Base-by-base conservation (phyloP, 768 basidiomycete species). In the Trametes cingulata region DNA sequence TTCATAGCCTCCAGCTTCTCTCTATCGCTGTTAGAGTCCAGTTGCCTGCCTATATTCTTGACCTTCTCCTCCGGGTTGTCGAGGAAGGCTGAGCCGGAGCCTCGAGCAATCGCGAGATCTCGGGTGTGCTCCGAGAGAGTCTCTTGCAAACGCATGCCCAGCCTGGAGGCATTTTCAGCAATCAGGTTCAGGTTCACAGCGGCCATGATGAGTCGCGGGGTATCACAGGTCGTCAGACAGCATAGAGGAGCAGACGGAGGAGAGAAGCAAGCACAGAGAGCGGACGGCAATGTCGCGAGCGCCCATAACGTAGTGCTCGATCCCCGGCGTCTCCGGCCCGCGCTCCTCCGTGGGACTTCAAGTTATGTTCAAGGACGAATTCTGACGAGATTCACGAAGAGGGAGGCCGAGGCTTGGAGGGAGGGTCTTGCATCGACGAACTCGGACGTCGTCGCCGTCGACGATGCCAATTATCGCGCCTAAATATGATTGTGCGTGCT, bases 1-100 rank as follows among this genome's bases (percentile, higher is more conserved):
- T 96, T 97, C 88, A 99, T 89, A 3, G 94, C 96, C 64, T 98
- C 95, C 51, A 96, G 75, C 69, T 95, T 92, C 70, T 98, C 96
- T 57, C 86, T 79, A 68, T 98, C 97, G 58, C 86, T 88, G 65
- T 80, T 88, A 3, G 90, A 91, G 67, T 97, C 94, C 35, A 99
- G 82, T 71, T 98, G 89, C 67, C 86, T 87, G 59, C 83, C 82
- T 33, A 98, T 90, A 68, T 93, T 87, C 73, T 86, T 86, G 52
- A 85, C 77, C 71, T 90, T 91, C 69, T 97, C 95, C 67, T 95
- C 91, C 5, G 85, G 77, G 49, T 77, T 77, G 66, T 91, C 90
- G 52, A 89, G 78, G 69, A 87, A 88, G 27, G 80, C 76, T 35
- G 84, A 78, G 41, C 82, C 77, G 20, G 80, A 75, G 13, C 82